Base-by-base conservation (phyloP, 192 early-diverging fungal genomes). In the Coemansia sp. region DNA sequence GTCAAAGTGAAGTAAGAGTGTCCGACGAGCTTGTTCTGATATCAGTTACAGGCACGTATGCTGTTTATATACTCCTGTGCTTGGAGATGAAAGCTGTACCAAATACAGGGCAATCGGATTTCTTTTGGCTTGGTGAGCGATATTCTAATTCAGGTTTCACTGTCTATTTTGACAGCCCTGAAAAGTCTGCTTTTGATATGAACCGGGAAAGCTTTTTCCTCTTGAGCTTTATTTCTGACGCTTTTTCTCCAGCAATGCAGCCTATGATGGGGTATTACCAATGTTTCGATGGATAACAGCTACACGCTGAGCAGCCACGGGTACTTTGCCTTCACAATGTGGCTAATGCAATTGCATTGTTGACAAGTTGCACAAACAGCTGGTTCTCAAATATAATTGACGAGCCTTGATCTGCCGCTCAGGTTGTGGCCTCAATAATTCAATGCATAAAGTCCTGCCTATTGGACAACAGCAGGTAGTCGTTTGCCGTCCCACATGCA, bases 341-440 rank as follows among this genome's bases (percentile, higher is more conserved):
- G 38, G 38, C 38, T 44, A 44, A 44, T 44, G 38, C 38, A 44
- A 44, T 44, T 44, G 38, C 38, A 44, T 44, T 44, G 38, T 44
- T 44, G 5, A 16, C 38, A 44, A 44, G 38, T 44, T 44, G 38
- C 38, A 44, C 38, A 16, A 16, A 44, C 38, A 44, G 16, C 38
- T 16, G 38, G 38, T 44, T 44, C 14, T 16, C 12, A 44, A 44
- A 44, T 44, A 44, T 16, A 44, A 44, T 44, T 44, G 38, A 44
- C 38, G 38, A 44, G 38, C 38, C 12, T 44, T 44, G 38, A 44
- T 44, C 38, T 44, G 14, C 12, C 14, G 38, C 38, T 44, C 12
- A 44, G 1, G 38, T 14, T 14, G 12, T 16, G 38, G 2, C 14
- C 16, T 9, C 38, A 44, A 44, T 44, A 14, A 44, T 44, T 9